Percentiles rank a stretch among this genome's conserved stretches.
Evolutionary conservation across 768 basidiomycete genomes (phyloP).

Genomic region (Solioccasus polychromus): DNA sequence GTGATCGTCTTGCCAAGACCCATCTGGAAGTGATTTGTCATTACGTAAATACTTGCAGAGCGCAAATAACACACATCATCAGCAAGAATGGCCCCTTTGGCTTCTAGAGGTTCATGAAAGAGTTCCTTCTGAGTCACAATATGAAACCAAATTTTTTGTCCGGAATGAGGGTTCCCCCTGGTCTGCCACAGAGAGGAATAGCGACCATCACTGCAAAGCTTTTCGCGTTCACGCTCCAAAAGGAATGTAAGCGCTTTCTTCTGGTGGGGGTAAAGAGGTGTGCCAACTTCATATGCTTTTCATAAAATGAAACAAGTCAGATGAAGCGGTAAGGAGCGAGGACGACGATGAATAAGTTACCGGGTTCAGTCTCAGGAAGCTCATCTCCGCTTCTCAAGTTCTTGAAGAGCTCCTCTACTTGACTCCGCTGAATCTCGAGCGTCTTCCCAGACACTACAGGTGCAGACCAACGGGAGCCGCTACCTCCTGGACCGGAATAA

Average conservation of each 20-base stretch:
- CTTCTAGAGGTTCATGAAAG: conserved; percentile 60
- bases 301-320: conserved; percentile 17
- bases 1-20: conserved; percentile 97
- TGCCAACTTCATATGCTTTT: conserved; percentile 70
- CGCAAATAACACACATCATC: conserved; percentile 76
- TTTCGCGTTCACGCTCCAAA: conserved; percentile 81
- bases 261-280: conserved; percentile 93
- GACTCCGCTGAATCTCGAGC: conserved; percentile 87
- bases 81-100: conserved; percentile 89
- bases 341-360: conserved; percentile 45
- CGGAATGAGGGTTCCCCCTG: conserved; percentile 46
- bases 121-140: conserved; percentile 80
- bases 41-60: conserved; percentile 9
- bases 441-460: conserved; percentile 64
- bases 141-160: conserved; percentile 67
- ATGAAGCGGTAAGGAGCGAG: conserved; percentile 9
- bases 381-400: conserved; percentile 86
- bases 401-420: conserved; percentile 93
- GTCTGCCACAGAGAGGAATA: conserved; percentile 73
- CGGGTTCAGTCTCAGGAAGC: conserved; percentile 77
- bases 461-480: conserved; percentile 50
- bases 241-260: conserved; percentile 97
- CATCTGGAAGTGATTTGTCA: conserved; percentile 57
- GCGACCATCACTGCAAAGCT: conserved; percentile 50
- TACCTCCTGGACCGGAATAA: conserved; percentile 39